Evolutionary conservation across 768 basidiomycete species (phyloP), one percentile per base, ranked within the genome.

Genomic region (Chiua virens): DNA sequence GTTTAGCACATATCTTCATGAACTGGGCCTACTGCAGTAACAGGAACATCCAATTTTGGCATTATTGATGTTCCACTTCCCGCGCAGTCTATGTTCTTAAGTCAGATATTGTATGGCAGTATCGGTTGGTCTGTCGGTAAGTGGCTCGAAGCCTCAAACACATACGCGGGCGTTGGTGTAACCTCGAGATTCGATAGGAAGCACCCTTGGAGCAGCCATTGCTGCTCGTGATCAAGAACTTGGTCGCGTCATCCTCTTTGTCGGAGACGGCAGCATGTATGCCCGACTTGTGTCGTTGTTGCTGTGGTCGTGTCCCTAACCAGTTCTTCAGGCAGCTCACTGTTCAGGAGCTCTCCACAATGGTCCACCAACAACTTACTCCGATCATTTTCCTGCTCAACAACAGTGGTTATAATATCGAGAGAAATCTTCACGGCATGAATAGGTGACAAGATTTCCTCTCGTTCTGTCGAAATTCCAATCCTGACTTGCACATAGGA

Each of bases 91-190:
- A 67, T 83, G 5, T 82, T 86, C 50, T 53, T 92, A 35, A 81
- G 78, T 53, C 92, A 94, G 69, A 82, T 96, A 45, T 71, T 97
- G 6, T 97, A 89, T 86, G 94, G 95, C 44, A 87, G 86, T 52
- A 97, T 98, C 57, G 95, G 95, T 0, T 97, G 87, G 86, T 83
- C 87, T 17, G 82, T 88, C 36, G 90, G 91, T 73, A 66, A 72
- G 75, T 17, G 58, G 10, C 0, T 3, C 7, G 1, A n/a, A 42
- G 58, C 8, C 0, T 3, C 7, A 1, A n/a, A 42, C 23, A 8
- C n/a, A 44, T 4, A 14, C 5, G 1, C 25, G 20, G n/a, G 8
- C 6, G 10, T 8, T 22, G 13, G 9, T 20, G 5, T 45, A 36
- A 47, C 20, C 20, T 52, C 45, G 32, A 37, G 9, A 8, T 48